Evolutionary conservation across 495 filamentous ascomycete genomes (phyloP), one percentile per base, ranked within the genome.

Genomic region (Talaromyces adpressus): DNA sequence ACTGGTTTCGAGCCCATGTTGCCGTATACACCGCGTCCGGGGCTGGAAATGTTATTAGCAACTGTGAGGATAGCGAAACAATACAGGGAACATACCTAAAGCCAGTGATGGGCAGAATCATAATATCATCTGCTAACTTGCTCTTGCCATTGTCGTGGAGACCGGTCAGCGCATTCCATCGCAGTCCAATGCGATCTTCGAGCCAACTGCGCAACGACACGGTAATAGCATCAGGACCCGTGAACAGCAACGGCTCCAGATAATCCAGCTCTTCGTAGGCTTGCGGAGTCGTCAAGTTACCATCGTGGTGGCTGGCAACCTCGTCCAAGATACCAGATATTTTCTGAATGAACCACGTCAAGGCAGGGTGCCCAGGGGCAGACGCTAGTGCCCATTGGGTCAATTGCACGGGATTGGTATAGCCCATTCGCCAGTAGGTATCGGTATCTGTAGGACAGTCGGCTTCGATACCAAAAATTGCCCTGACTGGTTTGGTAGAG

Each of bases 331-430:
- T 25, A 6, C 34, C 18, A 16, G 29, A 30, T 14, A 68, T 62
- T 29, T 57, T 63, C 14, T 65, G 49, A 51, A 68, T 54, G 25
- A 68, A 68, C 20, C 39, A 32, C 59, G 62, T 47, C 39, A 68
- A 45, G 18, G 67, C 53, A 1, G 67, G 67, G 30, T 69, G 67
- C 5, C 61, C 32, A 25, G 67, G 62, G 18, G 65, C 56, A 32
- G 58, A 47, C 7, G 67, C 67, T 45, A 69, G 52, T 16, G 65
- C 65, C 67, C 67, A 69, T 36, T 69, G 64, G 9, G 67, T 69
- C 47, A 69, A 51, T 53, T 69, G 67, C 8, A 69, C 58, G 5
- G 67, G 67, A 52, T 67, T 67, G 29, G 65, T 69, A 61, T 69
- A 69, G 12, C 67, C 67, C 57, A 67, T 62, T 22, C 67, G 67